Evolutionary conservation across 1,284 basidiomycete species (phyloP).

Genomic region (Coriolopsis trogii): DNA sequence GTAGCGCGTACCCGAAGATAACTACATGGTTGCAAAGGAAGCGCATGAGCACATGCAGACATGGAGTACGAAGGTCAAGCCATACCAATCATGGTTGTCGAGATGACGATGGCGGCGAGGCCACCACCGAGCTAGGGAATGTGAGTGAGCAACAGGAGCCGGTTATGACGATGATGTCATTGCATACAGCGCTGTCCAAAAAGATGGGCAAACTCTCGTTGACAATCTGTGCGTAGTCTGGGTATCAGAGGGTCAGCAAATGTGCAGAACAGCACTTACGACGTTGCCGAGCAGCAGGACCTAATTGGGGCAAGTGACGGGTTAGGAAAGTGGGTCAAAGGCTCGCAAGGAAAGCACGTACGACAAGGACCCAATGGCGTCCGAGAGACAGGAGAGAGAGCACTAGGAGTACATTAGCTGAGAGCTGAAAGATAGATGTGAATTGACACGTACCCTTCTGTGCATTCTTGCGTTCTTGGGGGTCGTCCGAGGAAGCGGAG

Average conservation of each 20-base stretch:
- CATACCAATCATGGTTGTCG: slow-evolving; percentile 82
- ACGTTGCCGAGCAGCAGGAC: slow-evolving; percentile 86
- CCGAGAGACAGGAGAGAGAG: slow-evolving; percentile 79
- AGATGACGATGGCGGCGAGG: slow-evolving; percentile 80
- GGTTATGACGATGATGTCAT: background rate
- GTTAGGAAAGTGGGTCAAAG: no score
- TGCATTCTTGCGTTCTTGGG: slow-evolving; percentile 68
- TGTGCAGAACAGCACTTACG: slow-evolving; percentile 48
- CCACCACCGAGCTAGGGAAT: slow-evolving; percentile 76
- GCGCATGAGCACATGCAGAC: background rate
- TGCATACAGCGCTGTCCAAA: slow-evolving; percentile 84
- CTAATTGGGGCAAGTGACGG: slow-evolving; percentile 39
- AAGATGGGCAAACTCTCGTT: slow-evolving; percentile 96
- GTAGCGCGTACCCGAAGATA: slow-evolving; percentile 74
- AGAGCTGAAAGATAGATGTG: background rate
- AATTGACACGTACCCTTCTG: slow-evolving; percentile 55
- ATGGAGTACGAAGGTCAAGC: slow-evolving; percentile 4
- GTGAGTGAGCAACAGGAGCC: background rate
- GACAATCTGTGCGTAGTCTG: slow-evolving; percentile 57
- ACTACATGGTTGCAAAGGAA: slow-evolving; percentile 42
- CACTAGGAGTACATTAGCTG: slow-evolving; percentile 46
- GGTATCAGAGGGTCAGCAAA: background rate
- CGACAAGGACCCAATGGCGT: slow-evolving; percentile 94
- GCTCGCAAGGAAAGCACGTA: slow-evolving; percentile 40
- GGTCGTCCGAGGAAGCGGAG: slow-evolving; percentile 77